These are phyloP conservation scores for Quercus phellos DNA, from an alignment of 331 rosid genomes.

Conservation along the genomic window DNA sequence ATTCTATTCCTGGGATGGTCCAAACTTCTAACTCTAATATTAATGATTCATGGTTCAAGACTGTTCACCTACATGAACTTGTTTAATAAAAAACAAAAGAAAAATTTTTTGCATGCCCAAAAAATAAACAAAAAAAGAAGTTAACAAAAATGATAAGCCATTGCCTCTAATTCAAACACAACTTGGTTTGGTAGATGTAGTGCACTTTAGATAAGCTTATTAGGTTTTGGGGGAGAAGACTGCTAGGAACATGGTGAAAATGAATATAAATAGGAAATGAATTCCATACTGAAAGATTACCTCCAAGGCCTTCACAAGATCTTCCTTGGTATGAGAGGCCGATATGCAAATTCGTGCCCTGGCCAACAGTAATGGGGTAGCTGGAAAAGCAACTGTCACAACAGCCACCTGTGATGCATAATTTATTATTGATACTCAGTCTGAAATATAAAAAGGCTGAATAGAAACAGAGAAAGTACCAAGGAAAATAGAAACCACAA, in stretches of 20 bases:
- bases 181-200: not conserved
- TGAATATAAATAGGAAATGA: not conserved
- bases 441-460: not conserved
- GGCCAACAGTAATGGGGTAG: slow-evolving; percentile 62
- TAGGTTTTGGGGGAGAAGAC: not conserved
- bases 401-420: slow-evolving; percentile 60
- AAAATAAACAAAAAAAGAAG: no score
- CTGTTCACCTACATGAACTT: not conserved
- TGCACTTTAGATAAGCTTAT: not conserved
- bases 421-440: not conserved
- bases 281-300: slow-evolving; percentile 18
- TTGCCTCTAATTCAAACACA: no score
- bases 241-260: not conserved
- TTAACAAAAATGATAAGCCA: no score
- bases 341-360: slow-evolving; percentile 77
- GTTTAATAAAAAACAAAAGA: not conserved
- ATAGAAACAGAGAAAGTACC: not conserved
- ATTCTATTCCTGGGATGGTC: not conserved
- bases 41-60: not conserved
- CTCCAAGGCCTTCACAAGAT: slow-evolving; percentile 66
- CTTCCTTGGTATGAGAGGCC: slow-evolving; percentile 73
- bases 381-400: slow-evolving; percentile 82
- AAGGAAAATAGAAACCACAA: not conserved
- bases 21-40: not conserved
- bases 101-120: not conserved